phyloP scores from a whole-genome alignment of 2,329 filamentous ascomycete species.

The Ramichloridium luteum region DNA sequence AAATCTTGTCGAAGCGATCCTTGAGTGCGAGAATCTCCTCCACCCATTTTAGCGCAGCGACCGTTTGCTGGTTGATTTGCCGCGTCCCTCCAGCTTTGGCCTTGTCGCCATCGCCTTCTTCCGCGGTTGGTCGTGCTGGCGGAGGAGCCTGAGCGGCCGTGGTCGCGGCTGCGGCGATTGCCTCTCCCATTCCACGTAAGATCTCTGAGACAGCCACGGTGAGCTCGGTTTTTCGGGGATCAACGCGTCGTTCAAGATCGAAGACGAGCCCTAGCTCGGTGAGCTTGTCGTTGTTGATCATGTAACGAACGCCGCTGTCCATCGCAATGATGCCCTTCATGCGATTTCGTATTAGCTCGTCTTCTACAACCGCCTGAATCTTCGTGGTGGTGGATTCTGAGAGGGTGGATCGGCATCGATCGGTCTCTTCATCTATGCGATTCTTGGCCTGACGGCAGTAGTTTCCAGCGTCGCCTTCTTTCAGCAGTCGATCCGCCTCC shows the following conservation, averaged over 20 bases:
- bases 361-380: conserved; percentile 65
- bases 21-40: conserved; percentile 79
- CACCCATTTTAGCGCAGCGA: conserved; percentile 86
- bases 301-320: conserved; percentile 74
- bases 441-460: conserved; percentile 69
- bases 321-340: conserved; percentile 72
- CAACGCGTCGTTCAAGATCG: conserved; percentile 63
- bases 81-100: conserved; percentile 36
- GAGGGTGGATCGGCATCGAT: conserved; percentile 72
- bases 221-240: conserved; percentile 58
- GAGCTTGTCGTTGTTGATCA: conserved; percentile 81
- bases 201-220: conserved; percentile 59
- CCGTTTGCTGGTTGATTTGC: conserved; percentile 62
- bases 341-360: conserved; percentile 64
- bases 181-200: conserved; percentile 65
- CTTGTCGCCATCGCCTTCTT: conserved; percentile 37
- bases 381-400: conserved; percentile 59
- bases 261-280: conserved; percentile 74
- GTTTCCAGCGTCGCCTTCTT: conserved; percentile 64
- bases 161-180: conserved; percentile 61
- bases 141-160: conserved; percentile 43
- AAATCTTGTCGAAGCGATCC: conserved; percentile 76
- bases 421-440: conserved; percentile 67
- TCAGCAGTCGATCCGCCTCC: conserved; percentile 64
- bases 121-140: conserved; percentile 35